Conservation (phyloP, 225 moss, liverwort and hornwort genomes). For the Climacium dendroides region DNA sequence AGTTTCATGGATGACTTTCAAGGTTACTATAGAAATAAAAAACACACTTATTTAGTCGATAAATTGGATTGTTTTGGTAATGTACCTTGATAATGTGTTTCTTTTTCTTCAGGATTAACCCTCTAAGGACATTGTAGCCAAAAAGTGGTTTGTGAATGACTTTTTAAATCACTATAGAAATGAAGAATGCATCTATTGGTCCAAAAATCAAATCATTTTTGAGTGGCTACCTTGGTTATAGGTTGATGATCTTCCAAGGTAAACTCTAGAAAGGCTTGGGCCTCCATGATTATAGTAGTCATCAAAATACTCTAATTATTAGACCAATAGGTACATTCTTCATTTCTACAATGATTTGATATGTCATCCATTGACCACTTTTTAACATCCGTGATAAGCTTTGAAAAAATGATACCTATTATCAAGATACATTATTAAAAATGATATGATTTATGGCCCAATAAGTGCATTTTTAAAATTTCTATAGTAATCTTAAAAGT, state of each 20-base stretch:
- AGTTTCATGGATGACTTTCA: background rate
- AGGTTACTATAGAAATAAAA: background rate
- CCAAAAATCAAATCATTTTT: too few species aligned
- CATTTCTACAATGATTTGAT: background rate
- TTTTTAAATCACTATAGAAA: fast-evolving
- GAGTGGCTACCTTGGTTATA: too few species aligned
- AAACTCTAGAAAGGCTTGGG: fast-evolving
- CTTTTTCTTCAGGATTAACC: fast-evolving
- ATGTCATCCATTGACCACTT: background rate
- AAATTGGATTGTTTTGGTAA: background rate
- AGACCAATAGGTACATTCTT: background rate
- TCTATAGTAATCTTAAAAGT: background rate
- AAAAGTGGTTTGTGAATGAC: background rate
- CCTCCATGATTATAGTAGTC: background rate
- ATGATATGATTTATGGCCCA: background rate
- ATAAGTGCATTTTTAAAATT: background rate
- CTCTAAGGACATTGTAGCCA: fast-evolving
- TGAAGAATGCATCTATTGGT: too few species aligned
- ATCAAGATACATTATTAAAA: background rate
- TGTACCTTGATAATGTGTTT: background rate
- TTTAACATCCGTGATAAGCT: fast-evolving
- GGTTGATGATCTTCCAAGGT: too few species aligned
- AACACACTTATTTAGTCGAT: background rate
- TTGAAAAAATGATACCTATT: background rate
- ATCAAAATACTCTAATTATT: background rate